Evolutionary conservation across 176 grass and related monocot species (phyloP), one percentile per base, ranked within the genome.

Genomic region (Paspalum notatum): DNA sequence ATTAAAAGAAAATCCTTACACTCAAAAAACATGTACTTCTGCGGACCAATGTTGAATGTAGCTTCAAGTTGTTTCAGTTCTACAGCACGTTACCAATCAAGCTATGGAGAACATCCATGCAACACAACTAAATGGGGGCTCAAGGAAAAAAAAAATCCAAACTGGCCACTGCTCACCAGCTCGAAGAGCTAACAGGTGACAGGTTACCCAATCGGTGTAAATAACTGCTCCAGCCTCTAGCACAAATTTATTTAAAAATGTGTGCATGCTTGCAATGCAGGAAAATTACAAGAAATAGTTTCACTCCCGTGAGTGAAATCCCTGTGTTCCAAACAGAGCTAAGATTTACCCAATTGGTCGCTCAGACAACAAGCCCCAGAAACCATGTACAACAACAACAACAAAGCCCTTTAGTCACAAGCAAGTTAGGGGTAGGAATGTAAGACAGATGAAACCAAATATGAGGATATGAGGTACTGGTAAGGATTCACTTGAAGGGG

Each of bases 101-200:
- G 44, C 5, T 71, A 56, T 17, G 14, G 14, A 13, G 21, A 42
- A 10, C 18, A 52, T 12, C 38, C 22, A 70, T 49, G 45, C 7
- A 53, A 54, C 18, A 39, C 3, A 89, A 63, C 40, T 69, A 68
- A 54, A 24, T 64, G 52, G 60, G 4, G 66, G 38, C 20, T 72
- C 42, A 59, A 52, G 25, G 13, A 46, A 10, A 82, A 76, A 76
- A 14, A 68, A 25, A 76, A 43, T 15, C 4, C 46, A 26, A 81
- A 22, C 27, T 68, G 48, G 20, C n/a, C 46, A 41, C 5, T 62
- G 37, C 32, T 7, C 44, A 52, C 47, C 18, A 37, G 47, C 44
- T 27, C 4, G 17, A 62, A 38, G 21, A 70, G 64, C 63, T 78
- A 55, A 69, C n/a, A 14, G 9, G 7, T 74, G n/a, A 66, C 24